These are phyloP conservation scores for Ganoderma lucidum DNA, from an alignment of 1,284 basidiomycete species.

Conservation along the genomic window DNA sequence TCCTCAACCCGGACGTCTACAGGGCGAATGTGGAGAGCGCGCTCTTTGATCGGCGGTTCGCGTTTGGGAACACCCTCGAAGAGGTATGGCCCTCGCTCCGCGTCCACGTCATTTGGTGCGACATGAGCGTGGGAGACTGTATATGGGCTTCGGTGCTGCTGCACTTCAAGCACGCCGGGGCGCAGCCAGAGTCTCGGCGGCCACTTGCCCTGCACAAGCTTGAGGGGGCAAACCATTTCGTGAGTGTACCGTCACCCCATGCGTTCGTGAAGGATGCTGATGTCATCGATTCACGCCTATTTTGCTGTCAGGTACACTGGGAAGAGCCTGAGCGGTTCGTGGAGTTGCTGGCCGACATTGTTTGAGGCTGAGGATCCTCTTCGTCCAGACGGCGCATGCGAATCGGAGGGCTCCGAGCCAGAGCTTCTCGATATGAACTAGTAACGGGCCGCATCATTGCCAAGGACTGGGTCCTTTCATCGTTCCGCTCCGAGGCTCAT, in stretches of 20 bases:
- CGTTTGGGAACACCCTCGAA: constrained; percentile 12
- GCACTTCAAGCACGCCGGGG: constrained; percentile 10
- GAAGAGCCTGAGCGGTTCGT: constrained; percentile 19
- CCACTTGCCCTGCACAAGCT: constrained; percentile 21
- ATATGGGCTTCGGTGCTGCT: constrained; percentile 19
- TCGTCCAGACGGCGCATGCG: neutral
- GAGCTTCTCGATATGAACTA: constrained; percentile 3
- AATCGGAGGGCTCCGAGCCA: neutral
- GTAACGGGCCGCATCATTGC: neutral
- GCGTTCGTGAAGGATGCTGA: constrained; percentile 6
- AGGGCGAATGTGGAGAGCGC: constrained; percentile 24
- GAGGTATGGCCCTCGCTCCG: constrained; percentile 21
- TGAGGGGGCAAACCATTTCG: constrained; percentile 23
- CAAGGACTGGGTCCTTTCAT: constrained; percentile 4
- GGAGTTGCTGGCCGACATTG: constrained; percentile 16
- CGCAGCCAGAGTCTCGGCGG: constrained; percentile 13
- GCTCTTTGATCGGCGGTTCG: constrained; percentile 25
- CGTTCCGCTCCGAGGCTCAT: constrained; percentile 7
- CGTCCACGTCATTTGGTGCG: constrained; percentile 31
- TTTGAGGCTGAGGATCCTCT: constrained; percentile 11
- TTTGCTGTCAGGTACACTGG: constrained; percentile 19
- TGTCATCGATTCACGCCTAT: constrained; percentile 10
- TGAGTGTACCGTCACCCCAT: constrained; percentile 21
- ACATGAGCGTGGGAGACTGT: constrained; percentile 27
- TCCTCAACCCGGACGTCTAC: constrained; percentile 20